Evolutionary conservation across 2,329 filamentous ascomycete species (phyloP), one percentile per base, ranked within the genome.

Genomic region (Juglanconis sp.): DNA sequence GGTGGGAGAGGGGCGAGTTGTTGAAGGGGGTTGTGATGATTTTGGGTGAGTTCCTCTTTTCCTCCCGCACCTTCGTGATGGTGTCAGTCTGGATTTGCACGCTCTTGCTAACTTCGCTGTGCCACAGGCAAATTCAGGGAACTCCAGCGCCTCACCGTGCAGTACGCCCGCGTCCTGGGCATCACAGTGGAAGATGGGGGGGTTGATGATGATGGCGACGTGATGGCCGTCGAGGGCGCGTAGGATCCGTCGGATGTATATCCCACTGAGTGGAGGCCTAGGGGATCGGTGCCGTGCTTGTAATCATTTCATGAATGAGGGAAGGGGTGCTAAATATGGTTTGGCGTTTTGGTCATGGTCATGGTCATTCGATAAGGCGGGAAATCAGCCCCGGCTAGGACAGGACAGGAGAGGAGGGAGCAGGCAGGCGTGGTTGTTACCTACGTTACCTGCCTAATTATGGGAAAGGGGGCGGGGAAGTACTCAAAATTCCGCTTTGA

Each of bases 1-100:
- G 95, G 32, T 98, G 93, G 94, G 87, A 94, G 70, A 85, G 92
- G 63, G 89, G 88, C 71, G 92, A 96, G 65, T 77, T 99, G 63
- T 76, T 99, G 62, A 96, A 90, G 78, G 93, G 93, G 61, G 92
- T 96, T 32, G 89, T 99, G 58, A 81, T 97, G 76, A 92, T 96
- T 72, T 83, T 99, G 48, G 95, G 95, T 95, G 85, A 76, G 86
- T 81, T 66, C 53, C 46, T 42, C 53, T 13, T 35, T 24, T n/a
- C 5, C 17, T 24, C 17, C 17, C 17, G 17, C 17, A 24, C 17
- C 17, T 24, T 24, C 17, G 17, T 24, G 17, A 24, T 24, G 17
- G 17, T 11, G 8, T 64, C 17, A 24, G 17, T 57, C 59, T 42
- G 24, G 11, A 48, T n/a, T 4, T 13, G 1, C 4, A 34, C 11